A percentile compares a stretch with the other conserved stretches of the same genome.
phyloP scores from a whole-genome alignment of 2,329 filamentous ascomycete genomes.

The Podosphaera aphanis region DNA sequence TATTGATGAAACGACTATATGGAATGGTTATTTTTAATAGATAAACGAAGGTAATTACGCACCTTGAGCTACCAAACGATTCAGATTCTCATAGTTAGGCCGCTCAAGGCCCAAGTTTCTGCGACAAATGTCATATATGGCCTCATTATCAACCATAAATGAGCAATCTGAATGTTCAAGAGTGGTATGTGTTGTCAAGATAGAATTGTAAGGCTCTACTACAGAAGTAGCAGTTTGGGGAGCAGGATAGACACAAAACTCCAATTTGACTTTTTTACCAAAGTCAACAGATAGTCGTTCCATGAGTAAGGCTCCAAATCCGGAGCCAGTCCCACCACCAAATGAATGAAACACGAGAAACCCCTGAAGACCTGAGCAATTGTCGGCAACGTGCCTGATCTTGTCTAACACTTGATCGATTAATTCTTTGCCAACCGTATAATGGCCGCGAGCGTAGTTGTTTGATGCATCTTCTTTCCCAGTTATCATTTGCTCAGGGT shows the following conservation, averaged over 20 bases:
- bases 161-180: constrained; percentile 98
- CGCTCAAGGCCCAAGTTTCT: constrained; percentile 93
- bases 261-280: constrained; percentile 99
- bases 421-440: constrained; percentile 98
- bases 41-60: constrained; percentile 13
- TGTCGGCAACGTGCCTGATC: constrained; percentile 90
- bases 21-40: constrained; percentile 1
- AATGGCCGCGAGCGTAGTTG: constrained; percentile 99
- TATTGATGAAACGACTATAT: constrained; percentile 82
- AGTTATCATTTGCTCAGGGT: constrained; percentile 98
- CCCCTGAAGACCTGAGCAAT: constrained; percentile 92
- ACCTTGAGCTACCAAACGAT: constrained; percentile 95
- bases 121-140: constrained; percentile 98
- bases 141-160: constrained; percentile 99
- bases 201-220: constrained; percentile 99
- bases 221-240: constrained; percentile 93
- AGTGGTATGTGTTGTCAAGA: constrained; percentile 95
- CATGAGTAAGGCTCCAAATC: constrained; percentile 95
- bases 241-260: constrained; percentile 97
- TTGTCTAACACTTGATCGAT: constrained; percentile 96
- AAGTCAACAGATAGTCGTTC: constrained; percentile 97
- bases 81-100: constrained; percentile 95
- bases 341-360: constrained; percentile 99
- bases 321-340: constrained; percentile 93
- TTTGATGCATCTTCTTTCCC: constrained; percentile 99